Conservation (phyloP, 441 rosid species). For the Croton setiger region DNA sequence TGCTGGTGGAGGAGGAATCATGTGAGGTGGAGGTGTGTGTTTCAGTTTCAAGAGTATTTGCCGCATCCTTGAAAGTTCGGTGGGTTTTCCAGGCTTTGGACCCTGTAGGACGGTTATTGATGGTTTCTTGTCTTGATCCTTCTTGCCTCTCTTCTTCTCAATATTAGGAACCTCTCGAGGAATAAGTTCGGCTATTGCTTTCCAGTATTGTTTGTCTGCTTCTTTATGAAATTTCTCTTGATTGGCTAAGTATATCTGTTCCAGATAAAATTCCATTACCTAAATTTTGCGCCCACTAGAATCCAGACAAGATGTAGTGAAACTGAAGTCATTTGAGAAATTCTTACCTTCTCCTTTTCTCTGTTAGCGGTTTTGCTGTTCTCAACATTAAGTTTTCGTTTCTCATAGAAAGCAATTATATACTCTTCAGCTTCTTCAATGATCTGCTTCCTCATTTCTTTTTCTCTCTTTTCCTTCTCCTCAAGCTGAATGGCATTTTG, state of each 20-base stretch:
- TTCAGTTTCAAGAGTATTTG: constrained; percentile 81
- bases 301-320: neutral
- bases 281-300: neutral
- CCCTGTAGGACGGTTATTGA: constrained; percentile 66
- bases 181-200: constrained; percentile 66
- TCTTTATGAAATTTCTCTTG: constrained; percentile 80
- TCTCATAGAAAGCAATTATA: constrained; percentile 58
- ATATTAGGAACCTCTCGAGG: constrained; percentile 69
- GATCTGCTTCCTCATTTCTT: constrained; percentile 67
- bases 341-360: constrained; percentile 65
- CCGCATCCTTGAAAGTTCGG: constrained; percentile 89
- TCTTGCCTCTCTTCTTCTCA: constrained; percentile 82
- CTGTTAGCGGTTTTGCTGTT: constrained; percentile 53
- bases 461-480: constrained; percentile 79
- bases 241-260: constrained; percentile 55
- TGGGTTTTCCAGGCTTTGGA: constrained; percentile 94
- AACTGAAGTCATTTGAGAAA: neutral
- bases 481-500: constrained; percentile 67
- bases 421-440: constrained; percentile 65
- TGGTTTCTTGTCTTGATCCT: constrained; percentile 79
- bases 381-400: constrained; percentile 59
- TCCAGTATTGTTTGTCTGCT: constrained; percentile 77
- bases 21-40: constrained; percentile 84
- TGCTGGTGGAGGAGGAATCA: constrained; percentile 75
- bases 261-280: constrained; percentile 12